Conservation (phyloP, 257 asterid genomes). For the Solanum piurae region DNA sequence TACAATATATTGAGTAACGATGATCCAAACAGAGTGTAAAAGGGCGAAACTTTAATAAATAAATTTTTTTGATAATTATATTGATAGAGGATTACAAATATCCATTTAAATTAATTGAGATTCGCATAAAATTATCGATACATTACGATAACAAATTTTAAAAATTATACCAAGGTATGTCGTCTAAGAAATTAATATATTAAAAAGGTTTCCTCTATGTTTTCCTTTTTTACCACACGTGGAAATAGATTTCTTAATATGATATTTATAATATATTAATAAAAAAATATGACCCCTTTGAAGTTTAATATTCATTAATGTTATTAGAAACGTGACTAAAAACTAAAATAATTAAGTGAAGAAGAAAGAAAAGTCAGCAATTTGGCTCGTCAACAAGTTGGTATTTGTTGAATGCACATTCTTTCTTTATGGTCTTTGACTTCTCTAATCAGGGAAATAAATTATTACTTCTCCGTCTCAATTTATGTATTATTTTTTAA, state of each 20-base stretch:
- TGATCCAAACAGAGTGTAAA: too few species aligned
- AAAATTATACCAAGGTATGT: too few species aligned
- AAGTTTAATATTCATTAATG: not conserved
- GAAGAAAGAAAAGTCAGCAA: not conserved
- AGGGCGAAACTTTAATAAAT: not conserved
- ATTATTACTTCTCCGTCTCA: too few species aligned
- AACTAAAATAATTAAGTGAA: not conserved
- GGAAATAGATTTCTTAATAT: not conserved
- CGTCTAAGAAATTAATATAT: not conserved
- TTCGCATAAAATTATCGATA: rapidly evolving
- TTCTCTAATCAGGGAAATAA: too few species aligned
- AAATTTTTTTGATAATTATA: too few species aligned
- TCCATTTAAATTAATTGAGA: too few species aligned
- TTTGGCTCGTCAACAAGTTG: not conserved
- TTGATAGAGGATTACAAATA: too few species aligned
- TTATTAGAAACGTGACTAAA: not conserved
- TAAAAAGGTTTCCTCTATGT: not conserved
- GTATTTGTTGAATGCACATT: not conserved
- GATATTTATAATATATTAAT: not conserved
- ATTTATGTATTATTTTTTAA: too few species aligned
- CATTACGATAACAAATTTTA: too few species aligned
- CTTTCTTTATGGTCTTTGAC: not conserved
- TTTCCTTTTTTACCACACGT: not conserved
- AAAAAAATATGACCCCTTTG: not conserved
- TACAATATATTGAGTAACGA: too few species aligned